These are phyloP conservation scores for Paecilomyces dactylethromorphus DNA, from an alignment of 2,329 filamentous ascomycete genomes.

Conservation along the genomic window DNA sequence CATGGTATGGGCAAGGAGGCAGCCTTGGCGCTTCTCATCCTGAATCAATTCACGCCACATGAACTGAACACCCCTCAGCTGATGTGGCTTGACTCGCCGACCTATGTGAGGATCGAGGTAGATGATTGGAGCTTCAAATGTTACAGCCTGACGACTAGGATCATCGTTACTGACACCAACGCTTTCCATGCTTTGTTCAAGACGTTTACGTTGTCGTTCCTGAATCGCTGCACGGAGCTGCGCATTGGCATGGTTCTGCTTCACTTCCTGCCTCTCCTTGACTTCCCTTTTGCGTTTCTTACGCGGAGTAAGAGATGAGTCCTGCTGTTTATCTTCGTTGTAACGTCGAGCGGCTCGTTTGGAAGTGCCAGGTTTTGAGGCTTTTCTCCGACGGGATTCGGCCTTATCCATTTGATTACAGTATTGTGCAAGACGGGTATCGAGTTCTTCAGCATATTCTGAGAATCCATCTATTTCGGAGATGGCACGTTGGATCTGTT, in stretches of 20 bases:
- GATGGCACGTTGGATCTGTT: conserved; percentile 16
- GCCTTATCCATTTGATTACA: conserved; percentile 7
- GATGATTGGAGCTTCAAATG: conserved; percentile 37
- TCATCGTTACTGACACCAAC: conserved; percentile 27
- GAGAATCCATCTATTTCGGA: conserved; percentile 17
- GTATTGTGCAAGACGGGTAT: conserved; percentile 13
- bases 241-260: conserved; percentile 52
- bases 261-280: conserved; percentile 44
- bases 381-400: neutral
- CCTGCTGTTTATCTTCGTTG: conserved; percentile 14
- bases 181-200: conserved; percentile 24
- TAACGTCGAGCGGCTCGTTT: neutral
- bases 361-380: conserved; percentile 1
- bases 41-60: conserved; percentile 79
- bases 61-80: conserved; percentile 75
- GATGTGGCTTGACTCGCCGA: conserved; percentile 65
- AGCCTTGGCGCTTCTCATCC: conserved; percentile 60
- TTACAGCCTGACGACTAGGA: conserved; percentile 43
- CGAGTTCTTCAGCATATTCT: conserved; percentile 24
- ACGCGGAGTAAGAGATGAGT: conserved; percentile 29
- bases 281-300: conserved; percentile 43
- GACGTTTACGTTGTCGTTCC: conserved; percentile 40
- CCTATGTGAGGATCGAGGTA: conserved; percentile 59
- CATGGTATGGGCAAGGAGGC: conserved; percentile 83
- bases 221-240: conserved; percentile 49